Evolutionary conservation across 257 asterid species (phyloP).

Genomic region (Nicotiana tabacum): DNA sequence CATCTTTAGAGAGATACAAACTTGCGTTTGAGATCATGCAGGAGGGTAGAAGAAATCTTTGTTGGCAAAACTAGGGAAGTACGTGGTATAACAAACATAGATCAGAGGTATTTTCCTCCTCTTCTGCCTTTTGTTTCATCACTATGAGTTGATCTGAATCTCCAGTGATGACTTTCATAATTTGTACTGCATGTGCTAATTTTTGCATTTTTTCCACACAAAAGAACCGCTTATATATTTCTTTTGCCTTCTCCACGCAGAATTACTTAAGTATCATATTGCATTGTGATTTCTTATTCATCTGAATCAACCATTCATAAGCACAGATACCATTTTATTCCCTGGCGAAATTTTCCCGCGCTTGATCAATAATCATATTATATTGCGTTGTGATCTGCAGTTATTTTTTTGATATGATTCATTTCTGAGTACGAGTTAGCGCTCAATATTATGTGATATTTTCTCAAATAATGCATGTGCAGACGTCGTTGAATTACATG

Average conservation of each 20-base stretch:
- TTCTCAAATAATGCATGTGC: neutral
- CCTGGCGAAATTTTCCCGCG: neutral
- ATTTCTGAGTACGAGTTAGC: neutral
- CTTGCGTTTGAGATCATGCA: slow-evolving; percentile 90
- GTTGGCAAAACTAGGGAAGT: slow-evolving; percentile 66
- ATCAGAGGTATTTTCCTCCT: slow-evolving; percentile 27
- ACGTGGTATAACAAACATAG: slow-evolving; percentile 8
- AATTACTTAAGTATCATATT: neutral
- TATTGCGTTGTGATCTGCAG: too few species aligned
- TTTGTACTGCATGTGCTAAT: slow-evolving; percentile 17
- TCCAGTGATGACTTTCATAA: slow-evolving; percentile 13
- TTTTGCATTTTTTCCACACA: slow-evolving; percentile 8
- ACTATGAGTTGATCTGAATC: slow-evolving; percentile 13
- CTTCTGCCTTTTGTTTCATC: slow-evolving; percentile 12
- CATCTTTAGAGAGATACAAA: slow-evolving; percentile 69
- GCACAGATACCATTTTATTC: slow-evolving; percentile 9
- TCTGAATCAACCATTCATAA: slow-evolving; percentile 23
- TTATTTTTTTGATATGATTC: neutral
- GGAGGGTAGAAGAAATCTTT: slow-evolving; percentile 83
- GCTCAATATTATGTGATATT: neutral
- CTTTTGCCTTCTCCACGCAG: neutral
- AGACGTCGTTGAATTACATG: neutral
- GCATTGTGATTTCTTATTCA: slow-evolving; percentile 17
- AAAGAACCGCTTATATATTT: neutral
- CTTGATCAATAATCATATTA: neutral